Conservation (phyloP, 345 rosid species). For the Eucalyptus fibrosa region DNA sequence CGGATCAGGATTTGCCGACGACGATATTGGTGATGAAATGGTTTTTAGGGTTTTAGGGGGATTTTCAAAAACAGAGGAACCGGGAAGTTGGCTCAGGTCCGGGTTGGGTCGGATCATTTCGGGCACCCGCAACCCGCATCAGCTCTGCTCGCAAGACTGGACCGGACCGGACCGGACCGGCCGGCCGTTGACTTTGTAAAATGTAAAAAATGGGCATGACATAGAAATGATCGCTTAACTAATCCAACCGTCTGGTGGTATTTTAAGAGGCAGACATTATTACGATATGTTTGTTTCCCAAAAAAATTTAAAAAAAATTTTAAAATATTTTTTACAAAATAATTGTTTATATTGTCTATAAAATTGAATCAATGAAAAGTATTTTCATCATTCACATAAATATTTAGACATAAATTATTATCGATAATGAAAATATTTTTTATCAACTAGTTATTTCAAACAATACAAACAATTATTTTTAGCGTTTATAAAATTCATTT, state of each 20-base stretch:
- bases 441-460: not conserved
- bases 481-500: not conserved
- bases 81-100: not conserved
- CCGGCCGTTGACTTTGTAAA: not conserved
- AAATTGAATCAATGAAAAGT: not conserved
- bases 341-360: accelerated
- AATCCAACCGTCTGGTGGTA: not conserved
- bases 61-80: not conserved
- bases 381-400: not conserved
- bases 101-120: not conserved
- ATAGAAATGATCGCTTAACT: not conserved
- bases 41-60: not conserved
- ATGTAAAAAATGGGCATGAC: not conserved
- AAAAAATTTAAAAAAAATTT: accelerated
- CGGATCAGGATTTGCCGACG: not conserved
- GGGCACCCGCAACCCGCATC: not conserved
- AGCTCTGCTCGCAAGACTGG: not conserved
- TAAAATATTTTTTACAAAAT: not conserved
- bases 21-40: not conserved
- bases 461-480: accelerated
- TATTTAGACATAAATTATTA: accelerated
- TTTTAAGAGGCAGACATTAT: not conserved
- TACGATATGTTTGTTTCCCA: not conserved
- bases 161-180: not conserved
- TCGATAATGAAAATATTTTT: not conserved